Evolutionary conservation across 495 filamentous ascomycete genomes (phyloP), one percentile per base, ranked within the genome.

Genomic region (Durotheca rogersii): DNA sequence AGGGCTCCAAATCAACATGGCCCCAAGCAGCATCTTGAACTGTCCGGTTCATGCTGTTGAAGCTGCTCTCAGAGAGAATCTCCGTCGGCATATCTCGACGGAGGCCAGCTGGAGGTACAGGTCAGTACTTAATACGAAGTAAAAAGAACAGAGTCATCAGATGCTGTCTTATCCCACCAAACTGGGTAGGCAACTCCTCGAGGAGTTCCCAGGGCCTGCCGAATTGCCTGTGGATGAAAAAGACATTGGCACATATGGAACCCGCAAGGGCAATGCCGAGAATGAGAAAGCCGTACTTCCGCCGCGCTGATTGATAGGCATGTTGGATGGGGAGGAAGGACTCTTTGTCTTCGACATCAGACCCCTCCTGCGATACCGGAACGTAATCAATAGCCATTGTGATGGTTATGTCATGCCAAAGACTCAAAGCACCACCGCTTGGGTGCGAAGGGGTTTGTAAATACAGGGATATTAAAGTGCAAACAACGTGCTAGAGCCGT

Each of bases 21-120:
- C 39, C 21, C 39, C 39, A 42, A 2, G 39, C 39, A 7, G 39
- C 39, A 14, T 42, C 39, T 42, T 42, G 39, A 23, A 25, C 25
- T 42, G 39, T 42, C 39, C 39, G 4, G 20, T 42, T 42, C 12
- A 42, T 14, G 12, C 10, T 27, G 39, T 42, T 21, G 20, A 27
- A 42, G 12, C 29, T 14, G 19, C 20, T 42, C 19, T 14, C 4
- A 10, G 39, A 6, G 20, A 42, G 39, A 16, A 42, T 42, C 25
- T 42, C 39, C 7, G 39, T 42, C 12, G 39, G 39, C 6, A 25
- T 29, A 16, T 42, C 14, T 14, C 39, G 20, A 42, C 20, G 19
- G 39, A 42, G 39, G 10, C 20, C 20, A 42, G 39, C 39, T 42
- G 14, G 17, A 21, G 10, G 29, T 12, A 16, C 25, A 9, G 12